These are phyloP conservation scores for Phytophthora brassicae DNA, from an alignment of 352 stramenopile species.

Conservation along the genomic window DNA sequence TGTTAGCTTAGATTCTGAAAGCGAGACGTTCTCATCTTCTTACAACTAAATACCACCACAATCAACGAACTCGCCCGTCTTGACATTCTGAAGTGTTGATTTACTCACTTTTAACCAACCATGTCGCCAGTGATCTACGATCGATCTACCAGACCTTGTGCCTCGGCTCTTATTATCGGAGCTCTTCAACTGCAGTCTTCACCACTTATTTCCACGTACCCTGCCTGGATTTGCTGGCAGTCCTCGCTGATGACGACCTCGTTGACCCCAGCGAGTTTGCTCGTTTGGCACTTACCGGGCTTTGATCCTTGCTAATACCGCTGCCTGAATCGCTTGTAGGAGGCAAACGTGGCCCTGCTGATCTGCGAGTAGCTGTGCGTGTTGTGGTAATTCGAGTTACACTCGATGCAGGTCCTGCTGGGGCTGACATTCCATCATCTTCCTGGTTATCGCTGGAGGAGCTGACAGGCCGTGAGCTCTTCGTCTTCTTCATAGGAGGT, in stretches of 20 bases:
- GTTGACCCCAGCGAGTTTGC: conserved; percentile 21
- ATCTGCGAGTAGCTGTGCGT: conserved; percentile 12
- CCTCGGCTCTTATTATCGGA: conserved; percentile 7
- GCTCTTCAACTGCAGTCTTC: conserved; percentile 7
- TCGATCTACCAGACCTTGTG: conserved; percentile 27
- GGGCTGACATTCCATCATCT: conserved; percentile 23
- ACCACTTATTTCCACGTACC: conserved; percentile 35
- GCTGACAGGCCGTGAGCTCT: conserved; percentile 26
- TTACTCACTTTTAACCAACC: conserved; percentile 21
- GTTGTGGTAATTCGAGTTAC: conserved; percentile 24
- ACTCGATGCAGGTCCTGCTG: conserved; percentile 2
- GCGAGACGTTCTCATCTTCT: conserved; percentile 5
- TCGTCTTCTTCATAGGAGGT: conserved; percentile 48
- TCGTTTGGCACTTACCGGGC: conserved; percentile 23
- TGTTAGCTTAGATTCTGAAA: not conserved
- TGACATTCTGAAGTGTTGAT: conserved; percentile 4
- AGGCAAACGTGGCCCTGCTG: conserved; percentile 23
- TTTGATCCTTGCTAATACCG: conserved; percentile 20
- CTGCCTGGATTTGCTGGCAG: conserved; percentile 16
- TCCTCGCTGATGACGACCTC: conserved; percentile 15
- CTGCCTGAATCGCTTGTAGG: conserved; percentile 14
- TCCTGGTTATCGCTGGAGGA: conserved; percentile 33
- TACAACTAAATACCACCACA: not conserved
- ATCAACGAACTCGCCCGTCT: conserved; percentile 5
- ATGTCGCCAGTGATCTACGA: conserved; percentile 33